A percentile compares a stretch with the other conserved stretches of the same genome.
phyloP scores from a whole-genome alignment of 2,329 filamentous ascomycete species.

The Didymella exigua region DNA sequence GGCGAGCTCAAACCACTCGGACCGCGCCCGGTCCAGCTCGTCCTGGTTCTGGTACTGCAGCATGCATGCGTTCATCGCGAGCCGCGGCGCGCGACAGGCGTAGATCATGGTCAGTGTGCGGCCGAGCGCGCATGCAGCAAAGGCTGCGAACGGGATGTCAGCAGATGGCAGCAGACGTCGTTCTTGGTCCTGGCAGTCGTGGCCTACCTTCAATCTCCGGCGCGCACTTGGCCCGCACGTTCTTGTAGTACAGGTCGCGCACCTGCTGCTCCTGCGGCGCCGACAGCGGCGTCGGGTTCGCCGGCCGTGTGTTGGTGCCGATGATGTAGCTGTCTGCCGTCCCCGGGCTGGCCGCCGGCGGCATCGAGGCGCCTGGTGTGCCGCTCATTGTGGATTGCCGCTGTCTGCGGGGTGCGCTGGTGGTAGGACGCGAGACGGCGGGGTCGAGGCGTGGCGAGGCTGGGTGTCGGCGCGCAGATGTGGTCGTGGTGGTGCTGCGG shows the following conservation, averaged over 20 bases:
- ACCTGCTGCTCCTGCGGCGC: constrained; percentile 70
- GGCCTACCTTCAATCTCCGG: constrained; percentile 60
- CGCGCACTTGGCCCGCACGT: constrained; percentile 79
- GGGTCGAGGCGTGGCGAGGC: not conserved
- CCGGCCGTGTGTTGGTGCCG: constrained; percentile 29
- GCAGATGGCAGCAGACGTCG: too few relatives aligned
- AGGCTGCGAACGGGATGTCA: too few relatives aligned
- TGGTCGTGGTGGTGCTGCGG: not conserved
- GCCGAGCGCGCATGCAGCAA: constrained; percentile 85
- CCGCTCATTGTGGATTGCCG: not conserved
- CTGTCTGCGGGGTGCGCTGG: not conserved
- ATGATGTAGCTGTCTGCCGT: constrained; percentile 26
- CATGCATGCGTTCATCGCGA: constrained; percentile 95
- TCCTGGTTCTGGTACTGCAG: constrained; percentile 79
- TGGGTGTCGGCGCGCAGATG: not conserved
- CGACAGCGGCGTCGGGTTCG: constrained; percentile 70
- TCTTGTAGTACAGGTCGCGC: constrained; percentile 77
- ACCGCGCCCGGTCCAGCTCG: constrained; percentile 84
- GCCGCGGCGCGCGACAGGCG: constrained; percentile 78
- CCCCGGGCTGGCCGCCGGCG: constrained; percentile 1
- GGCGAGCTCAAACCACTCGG: constrained; percentile 88
- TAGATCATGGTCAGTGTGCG: constrained; percentile 89
- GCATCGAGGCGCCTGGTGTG: constrained; percentile 13
- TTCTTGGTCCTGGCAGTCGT: too few relatives aligned
- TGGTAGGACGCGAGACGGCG: not conserved